phyloP scores from a whole-genome alignment of 1,284 basidiomycete genomes.

The Tilletia indica region DNA sequence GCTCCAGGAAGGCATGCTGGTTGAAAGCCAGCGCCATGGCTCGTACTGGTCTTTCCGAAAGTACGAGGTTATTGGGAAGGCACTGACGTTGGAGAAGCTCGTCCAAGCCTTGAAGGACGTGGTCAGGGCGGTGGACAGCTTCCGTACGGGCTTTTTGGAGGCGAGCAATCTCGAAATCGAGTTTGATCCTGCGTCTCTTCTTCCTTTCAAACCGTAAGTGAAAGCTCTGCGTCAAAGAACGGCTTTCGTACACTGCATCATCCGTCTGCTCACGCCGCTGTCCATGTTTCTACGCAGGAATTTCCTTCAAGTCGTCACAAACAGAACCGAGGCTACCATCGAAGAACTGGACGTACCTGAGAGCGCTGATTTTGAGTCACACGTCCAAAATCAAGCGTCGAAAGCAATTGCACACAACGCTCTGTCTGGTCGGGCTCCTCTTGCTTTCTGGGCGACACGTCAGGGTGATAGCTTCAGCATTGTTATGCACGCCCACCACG shows the following conservation, averaged over 20 bases:
- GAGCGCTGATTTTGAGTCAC: background rate
- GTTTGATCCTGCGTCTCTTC: too few species aligned
- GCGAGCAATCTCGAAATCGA: too few species aligned
- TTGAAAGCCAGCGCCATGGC: slow-evolving; percentile 40
- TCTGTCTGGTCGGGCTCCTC: slow-evolving; percentile 19
- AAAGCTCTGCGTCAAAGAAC: too few species aligned
- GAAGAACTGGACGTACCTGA: background rate
- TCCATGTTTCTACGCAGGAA: background rate
- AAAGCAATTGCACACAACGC: background rate
- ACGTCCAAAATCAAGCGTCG: background rate
- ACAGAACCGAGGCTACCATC: background rate
- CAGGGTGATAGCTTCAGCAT: slow-evolving; percentile 26
- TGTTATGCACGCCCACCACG: slow-evolving; percentile 41
- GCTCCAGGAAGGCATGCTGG: slow-evolving; percentile 51
- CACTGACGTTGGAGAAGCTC: slow-evolving; percentile 19
- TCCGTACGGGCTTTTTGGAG: slow-evolving; percentile 40
- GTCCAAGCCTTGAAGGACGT: slow-evolving; percentile 27
- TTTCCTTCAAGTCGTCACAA: slow-evolving; percentile 1
- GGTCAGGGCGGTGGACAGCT: slow-evolving; percentile 31
- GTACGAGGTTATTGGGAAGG: slow-evolving; percentile 21
- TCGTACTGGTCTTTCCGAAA: slow-evolving; percentile 40
- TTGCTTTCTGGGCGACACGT: slow-evolving; percentile 30
- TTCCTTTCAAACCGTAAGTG: background rate
- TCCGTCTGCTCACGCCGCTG: too few species aligned
- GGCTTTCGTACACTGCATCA: too few species aligned